phyloP scores from a whole-genome alignment of 345 rosid genomes.

The Sisymbrium altissimum region DNA sequence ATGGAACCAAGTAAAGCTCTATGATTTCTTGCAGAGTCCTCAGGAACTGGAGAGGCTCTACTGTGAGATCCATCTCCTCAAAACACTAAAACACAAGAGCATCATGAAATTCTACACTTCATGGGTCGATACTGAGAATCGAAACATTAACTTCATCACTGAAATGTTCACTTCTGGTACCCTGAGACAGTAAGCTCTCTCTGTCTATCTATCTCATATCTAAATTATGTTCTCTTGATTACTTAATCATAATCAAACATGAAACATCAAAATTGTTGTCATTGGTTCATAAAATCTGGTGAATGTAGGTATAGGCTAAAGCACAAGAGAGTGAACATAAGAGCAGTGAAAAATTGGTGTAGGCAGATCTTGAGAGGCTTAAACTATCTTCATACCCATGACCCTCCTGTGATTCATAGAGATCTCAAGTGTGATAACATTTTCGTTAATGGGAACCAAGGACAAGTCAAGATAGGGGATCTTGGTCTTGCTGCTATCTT shows the following conservation, averaged over 20 bases:
- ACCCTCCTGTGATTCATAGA: slow-evolving; percentile 94
- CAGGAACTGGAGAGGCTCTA: slow-evolving; percentile 93
- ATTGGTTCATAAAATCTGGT: not conserved
- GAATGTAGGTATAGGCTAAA: slow-evolving; percentile 62
- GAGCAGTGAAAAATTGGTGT: slow-evolving; percentile 94
- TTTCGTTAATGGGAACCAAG: slow-evolving; percentile 93
- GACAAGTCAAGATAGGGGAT: slow-evolving; percentile 96
- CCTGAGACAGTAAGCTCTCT: slow-evolving; percentile 69
- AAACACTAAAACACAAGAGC: slow-evolving; percentile 83
- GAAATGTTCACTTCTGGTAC: slow-evolving; percentile 98
- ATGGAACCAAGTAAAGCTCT: slow-evolving; percentile 98
- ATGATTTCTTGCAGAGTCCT: slow-evolving; percentile 86
- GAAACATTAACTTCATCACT: slow-evolving; percentile 89
- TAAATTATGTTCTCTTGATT: not conserved
- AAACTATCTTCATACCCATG: slow-evolving; percentile 73
- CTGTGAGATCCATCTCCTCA: slow-evolving; percentile 91
- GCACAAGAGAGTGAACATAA: slow-evolving; percentile 83
- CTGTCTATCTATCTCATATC: not conserved
- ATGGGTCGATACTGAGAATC: slow-evolving; percentile 79
- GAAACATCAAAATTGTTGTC: not conserved
- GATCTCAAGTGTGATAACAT: slow-evolving; percentile 98
- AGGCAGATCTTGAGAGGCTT: slow-evolving; percentile 88
- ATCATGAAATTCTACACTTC: slow-evolving; percentile 92
- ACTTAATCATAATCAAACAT: not conserved
- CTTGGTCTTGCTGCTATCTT: slow-evolving; percentile 95